phyloP scores from a whole-genome alignment of 2,329 filamentous ascomycete genomes.

The Aspergillus quadricinctus region DNA sequence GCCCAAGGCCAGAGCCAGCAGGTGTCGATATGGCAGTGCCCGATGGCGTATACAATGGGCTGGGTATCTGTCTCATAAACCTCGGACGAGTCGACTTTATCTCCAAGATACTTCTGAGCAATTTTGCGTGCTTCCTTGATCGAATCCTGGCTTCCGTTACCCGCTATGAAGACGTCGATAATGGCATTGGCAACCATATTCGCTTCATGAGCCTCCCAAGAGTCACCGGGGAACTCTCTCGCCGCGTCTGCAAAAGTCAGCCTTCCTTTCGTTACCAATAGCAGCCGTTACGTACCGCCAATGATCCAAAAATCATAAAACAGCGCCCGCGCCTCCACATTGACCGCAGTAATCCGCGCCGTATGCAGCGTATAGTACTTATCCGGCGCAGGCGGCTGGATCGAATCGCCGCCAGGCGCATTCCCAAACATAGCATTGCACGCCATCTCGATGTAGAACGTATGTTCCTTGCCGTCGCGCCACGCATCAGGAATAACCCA shows the following conservation, averaged over 20 bases:
- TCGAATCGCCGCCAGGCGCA: constrained; percentile 74
- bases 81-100: constrained; percentile 72
- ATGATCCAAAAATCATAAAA: constrained; percentile 97
- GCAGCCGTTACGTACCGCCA: constrained; percentile 36
- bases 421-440: constrained; percentile 99
- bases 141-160: constrained; percentile 65
- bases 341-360: constrained; percentile 85
- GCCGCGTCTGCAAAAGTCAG: constrained; percentile 63
- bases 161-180: constrained; percentile 83
- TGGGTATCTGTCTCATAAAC: constrained; percentile 75
- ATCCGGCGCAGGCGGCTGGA: constrained; percentile 84
- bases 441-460: constrained; percentile 95
- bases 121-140: constrained; percentile 78
- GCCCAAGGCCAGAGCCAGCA: constrained; percentile 99
- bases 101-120: constrained; percentile 75
- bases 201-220: constrained; percentile 84
- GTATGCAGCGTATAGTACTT: constrained; percentile 70
- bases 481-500: constrained; percentile 84
- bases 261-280: not conserved
- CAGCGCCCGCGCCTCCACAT: constrained; percentile 75
- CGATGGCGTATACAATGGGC: constrained; percentile 80
- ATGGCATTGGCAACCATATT: constrained; percentile 79
- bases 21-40: constrained; percentile 96
- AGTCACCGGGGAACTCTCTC: constrained; percentile 81
- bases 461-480: constrained; percentile 79